phyloP scores from a whole-genome alignment of 257 asterid genomes.

The Nicotiana noctiflora region DNA sequence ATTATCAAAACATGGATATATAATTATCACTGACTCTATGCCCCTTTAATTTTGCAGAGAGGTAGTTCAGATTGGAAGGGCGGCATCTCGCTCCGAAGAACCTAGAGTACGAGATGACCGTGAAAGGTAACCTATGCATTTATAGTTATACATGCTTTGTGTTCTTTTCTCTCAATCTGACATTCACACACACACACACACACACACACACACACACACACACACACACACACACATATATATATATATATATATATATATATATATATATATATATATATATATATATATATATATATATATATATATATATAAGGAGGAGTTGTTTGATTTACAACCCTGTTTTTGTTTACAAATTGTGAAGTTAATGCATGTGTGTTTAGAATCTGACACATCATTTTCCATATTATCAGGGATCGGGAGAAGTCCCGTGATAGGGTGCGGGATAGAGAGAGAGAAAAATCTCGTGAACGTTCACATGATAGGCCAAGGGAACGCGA shows the following conservation, averaged over 20 bases:
- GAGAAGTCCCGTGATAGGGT: constrained; percentile 87
- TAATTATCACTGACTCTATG: neutral
- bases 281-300: too few species aligned
- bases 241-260: too few species aligned
- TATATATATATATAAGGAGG: neutral
- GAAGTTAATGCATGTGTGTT: neutral
- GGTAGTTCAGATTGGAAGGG: constrained; percentile 64
- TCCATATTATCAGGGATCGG: constrained; percentile 43
- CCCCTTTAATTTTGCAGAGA: constrained; percentile 43
- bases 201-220: too few species aligned
- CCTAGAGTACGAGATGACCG: constrained; percentile 73
- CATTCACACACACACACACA: too few species aligned
- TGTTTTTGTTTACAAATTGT: neutral
- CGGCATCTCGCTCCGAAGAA: constrained; percentile 78
- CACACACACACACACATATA: too few species aligned
- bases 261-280: too few species aligned
- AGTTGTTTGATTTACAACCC: neutral
- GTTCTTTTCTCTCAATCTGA: neutral
- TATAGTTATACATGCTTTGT: neutral
- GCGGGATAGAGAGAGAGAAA: constrained; percentile 61
- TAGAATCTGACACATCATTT: neutral
- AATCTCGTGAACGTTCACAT: constrained; percentile 70
- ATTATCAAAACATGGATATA: neutral
- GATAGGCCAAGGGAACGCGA: constrained; percentile 82
- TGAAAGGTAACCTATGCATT: constrained; percentile 42